phyloP scores from a whole-genome alignment of 192 early-diverging fungal species.

The Backusella liffmaniae region DNA sequence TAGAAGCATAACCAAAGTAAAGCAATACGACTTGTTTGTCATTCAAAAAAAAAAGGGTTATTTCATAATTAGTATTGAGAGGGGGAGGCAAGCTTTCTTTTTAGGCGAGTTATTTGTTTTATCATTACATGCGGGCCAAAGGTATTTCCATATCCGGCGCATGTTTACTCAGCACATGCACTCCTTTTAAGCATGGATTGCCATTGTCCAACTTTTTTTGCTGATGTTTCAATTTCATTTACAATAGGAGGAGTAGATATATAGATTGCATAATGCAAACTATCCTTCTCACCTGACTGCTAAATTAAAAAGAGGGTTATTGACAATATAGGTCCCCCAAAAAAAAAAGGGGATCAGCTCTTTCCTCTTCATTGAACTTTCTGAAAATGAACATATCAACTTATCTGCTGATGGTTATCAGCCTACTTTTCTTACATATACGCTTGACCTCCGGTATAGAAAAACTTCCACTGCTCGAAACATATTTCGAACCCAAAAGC shows the following conservation, averaged over 20 bases:
- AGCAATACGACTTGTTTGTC: neutral
- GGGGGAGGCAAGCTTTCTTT: neutral
- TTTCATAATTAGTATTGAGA: neutral
- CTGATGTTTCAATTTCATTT: neutral
- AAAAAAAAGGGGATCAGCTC: neutral
- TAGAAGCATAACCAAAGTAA: neutral
- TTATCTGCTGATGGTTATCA: neutral
- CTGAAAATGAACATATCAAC: neutral
- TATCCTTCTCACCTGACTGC: neutral
- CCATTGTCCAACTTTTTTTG: neutral
- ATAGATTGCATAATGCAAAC: neutral
- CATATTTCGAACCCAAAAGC: neutral
- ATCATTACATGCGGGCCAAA: neutral
- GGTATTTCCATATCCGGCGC: neutral
- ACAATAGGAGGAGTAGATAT: neutral
- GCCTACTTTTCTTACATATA: neutral
- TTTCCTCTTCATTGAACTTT: neutral
- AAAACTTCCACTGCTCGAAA: neutral
- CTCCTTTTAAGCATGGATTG: neutral
- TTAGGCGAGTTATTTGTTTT: neutral
- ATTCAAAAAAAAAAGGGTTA: neutral
- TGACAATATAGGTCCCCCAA: neutral
- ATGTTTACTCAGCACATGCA: neutral
- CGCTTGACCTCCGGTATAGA: neutral
- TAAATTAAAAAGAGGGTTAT: neutral